Evolutionary conservation across 805 yeast species (phyloP), one percentile per base, ranked within the genome.

Genomic region (Hanseniaspora nectarophila): DNA sequence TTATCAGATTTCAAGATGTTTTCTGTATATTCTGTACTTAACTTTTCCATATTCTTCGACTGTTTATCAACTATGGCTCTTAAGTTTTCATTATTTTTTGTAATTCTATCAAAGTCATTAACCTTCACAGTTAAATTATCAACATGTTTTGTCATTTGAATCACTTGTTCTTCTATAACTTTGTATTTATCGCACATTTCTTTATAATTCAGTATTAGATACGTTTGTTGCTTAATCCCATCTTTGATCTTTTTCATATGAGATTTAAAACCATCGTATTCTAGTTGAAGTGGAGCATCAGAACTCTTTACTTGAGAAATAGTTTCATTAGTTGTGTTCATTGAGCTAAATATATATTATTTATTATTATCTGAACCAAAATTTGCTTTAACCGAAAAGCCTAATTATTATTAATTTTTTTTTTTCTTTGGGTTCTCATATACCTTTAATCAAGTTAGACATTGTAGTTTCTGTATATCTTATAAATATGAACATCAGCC

Each of bases 401-500:
- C n/a, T n/a, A n/a, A n/a, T n/a, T n/a, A n/a, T n/a, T n/a, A n/a
- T n/a, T n/a, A n/a, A n/a, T n/a, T n/a, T n/a, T n/a, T 26, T 26
- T 26, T 8, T 26, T 26, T 26, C 28, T 26, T 26, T 26, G 28
- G 28, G 5, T 26, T 26, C 24, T 15, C 24, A 29, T 9, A 4
- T 29, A 29, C 9, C 15, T 29, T 13, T 9, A 6, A 7, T 29
- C 32, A 29, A 12, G 15, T 24, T 24, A 16, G 5, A n/a, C 32
- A 29, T 12, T 29, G 4, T 6, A 7, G 5, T 29, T 15, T 26
- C 33, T 45, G 28, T 28, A 45, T 12, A 53, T 46, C 42, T 43
- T 40, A 24, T 46, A 53, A 8, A 53, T 42, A 34, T 47, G 45
- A 26, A 53, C 43, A 23, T 47, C 51, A 5, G 55, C 55, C 37